phyloP scores from a whole-genome alignment of 169 alveolate genomes.

The Plasmodium falciparum region DNA sequence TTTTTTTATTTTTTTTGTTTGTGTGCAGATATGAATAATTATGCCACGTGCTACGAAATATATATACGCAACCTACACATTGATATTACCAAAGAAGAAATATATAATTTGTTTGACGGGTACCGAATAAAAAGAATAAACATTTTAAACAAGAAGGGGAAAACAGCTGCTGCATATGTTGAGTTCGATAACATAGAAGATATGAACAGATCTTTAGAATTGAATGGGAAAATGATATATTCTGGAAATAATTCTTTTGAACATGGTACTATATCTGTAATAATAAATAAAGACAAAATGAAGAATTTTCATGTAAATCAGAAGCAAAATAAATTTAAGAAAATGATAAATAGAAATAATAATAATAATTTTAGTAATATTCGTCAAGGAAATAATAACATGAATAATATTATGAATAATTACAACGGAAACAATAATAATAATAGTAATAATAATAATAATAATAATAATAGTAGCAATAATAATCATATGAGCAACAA shows the following conservation, averaged over 20 bases:
- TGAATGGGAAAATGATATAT: slow-evolving; percentile 56
- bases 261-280: slow-evolving; percentile 67
- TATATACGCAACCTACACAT: slow-evolving; percentile 44
- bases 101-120: slow-evolving; percentile 55
- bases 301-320: slow-evolving; percentile 46
- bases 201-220: slow-evolving; percentile 70
- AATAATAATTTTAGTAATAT: slow-evolving; percentile 36
- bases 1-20: not conserved
- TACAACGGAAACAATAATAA: slow-evolving; percentile 14
- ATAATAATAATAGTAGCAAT: slow-evolving; percentile 18
- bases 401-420: slow-evolving; percentile 15
- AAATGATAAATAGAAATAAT: slow-evolving; percentile 33
- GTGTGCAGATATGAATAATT: slow-evolving; percentile 45
- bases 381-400: slow-evolving; percentile 53
- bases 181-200: slow-evolving; percentile 70
- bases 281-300: slow-evolving; percentile 62
- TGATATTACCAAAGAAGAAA: slow-evolving; percentile 62
- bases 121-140: slow-evolving; percentile 67
- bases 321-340: slow-evolving; percentile 61
- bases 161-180: slow-evolving; percentile 69
- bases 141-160: slow-evolving; percentile 54
- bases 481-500: slow-evolving; percentile 14
- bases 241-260: slow-evolving; percentile 66
- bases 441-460: not conserved
- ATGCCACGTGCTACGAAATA: slow-evolving; percentile 39